Evolutionary conservation across 2,329 filamentous ascomycete species (phyloP), one percentile per base, ranked within the genome.

Genomic region (Neofusicoccum sp.): DNA sequence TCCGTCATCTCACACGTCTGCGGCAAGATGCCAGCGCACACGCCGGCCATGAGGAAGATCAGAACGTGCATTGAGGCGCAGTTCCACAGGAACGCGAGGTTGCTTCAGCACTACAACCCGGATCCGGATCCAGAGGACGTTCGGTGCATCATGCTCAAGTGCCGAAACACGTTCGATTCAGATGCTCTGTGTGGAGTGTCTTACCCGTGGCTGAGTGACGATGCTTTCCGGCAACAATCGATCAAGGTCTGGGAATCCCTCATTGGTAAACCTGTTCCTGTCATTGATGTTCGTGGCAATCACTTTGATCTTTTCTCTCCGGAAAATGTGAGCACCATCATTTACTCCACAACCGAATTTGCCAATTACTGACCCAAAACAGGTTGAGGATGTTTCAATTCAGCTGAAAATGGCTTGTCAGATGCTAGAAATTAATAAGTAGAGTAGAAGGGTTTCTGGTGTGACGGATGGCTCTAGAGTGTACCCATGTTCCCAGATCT

Each of bases 251-350:
- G 73, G 73, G 68, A 71, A 44, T 43, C 63, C 3, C 34, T 74
- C 6, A 36, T 71, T 4, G 70, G 68, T 9, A 54, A 59, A 16
- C 52, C 41, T 6, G 66, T 74, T 3, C 65, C 67, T 0, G 67
- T 71, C 34, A 28, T 73, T 41, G 69, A 71, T 39, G 65, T 74
- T 14, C 61, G 64, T 7, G 72, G 71, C n/a, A 67, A 73, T 36
- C 72, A 74, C 59, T 74, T 74, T 11, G 39, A 54, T 28, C 22
- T 54, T 1, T 62, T 62, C 34, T 12, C 16, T 3, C 16, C 22
- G 22, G 48, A 56, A 12, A 52, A 54, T 14, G 59, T 62, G 29
- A 62, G 58, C 50, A n/a, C n/a, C 12, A 6, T 37, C 28, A 12
- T 6, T n/a, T 12, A 16, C 9, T 54, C 28, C 16, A 33, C 16